A percentile compares a stretch with the other conserved stretches of the same genome.
Evolutionary conservation across 139 green algal genomes (phyloP).

Genomic region (Deuterostichococcus epilithicus): DNA sequence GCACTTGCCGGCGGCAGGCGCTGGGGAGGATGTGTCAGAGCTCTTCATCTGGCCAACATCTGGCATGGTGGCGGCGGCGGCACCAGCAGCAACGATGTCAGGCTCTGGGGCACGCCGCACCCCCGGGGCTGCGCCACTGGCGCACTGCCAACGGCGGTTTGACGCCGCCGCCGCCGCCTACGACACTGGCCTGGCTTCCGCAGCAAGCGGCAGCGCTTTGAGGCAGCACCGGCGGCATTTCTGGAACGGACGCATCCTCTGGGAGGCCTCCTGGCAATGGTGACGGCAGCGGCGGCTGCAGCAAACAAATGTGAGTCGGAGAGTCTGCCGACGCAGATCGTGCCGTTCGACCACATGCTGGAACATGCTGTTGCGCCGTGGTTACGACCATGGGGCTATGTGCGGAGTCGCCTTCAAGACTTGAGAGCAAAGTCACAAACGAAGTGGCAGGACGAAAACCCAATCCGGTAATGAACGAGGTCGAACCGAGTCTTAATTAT

Average conservation of each 20-base stretch:
- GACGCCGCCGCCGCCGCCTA: neutral
- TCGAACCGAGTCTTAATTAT: too few species aligned
- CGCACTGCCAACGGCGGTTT: neutral
- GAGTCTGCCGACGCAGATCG: neutral
- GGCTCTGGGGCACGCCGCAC: too few species aligned
- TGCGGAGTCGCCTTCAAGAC: neutral
- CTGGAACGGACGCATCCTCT: neutral
- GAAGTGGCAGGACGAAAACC: too few species aligned
- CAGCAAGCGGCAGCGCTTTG: neutral
- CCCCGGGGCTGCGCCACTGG: too few species aligned
- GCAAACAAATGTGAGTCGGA: neutral
- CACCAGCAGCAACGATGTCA: too few species aligned
- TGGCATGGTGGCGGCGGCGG: too few species aligned
- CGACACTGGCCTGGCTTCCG: neutral
- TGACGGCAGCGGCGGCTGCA: neutral
- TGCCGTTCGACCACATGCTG: neutral
- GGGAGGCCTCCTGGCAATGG: too few species aligned
- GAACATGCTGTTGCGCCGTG: neutral
- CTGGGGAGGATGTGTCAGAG: too few species aligned
- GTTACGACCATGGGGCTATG: neutral
- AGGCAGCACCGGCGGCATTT: neutral
- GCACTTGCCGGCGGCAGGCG: too few species aligned
- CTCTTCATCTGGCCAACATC: too few species aligned
- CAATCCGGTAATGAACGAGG: too few species aligned
- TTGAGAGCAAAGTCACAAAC: too few species aligned